These are phyloP conservation scores for Ustilago cynodontis DNA, from an alignment of 1,284 basidiomycete genomes.

Conservation along the genomic window DNA sequence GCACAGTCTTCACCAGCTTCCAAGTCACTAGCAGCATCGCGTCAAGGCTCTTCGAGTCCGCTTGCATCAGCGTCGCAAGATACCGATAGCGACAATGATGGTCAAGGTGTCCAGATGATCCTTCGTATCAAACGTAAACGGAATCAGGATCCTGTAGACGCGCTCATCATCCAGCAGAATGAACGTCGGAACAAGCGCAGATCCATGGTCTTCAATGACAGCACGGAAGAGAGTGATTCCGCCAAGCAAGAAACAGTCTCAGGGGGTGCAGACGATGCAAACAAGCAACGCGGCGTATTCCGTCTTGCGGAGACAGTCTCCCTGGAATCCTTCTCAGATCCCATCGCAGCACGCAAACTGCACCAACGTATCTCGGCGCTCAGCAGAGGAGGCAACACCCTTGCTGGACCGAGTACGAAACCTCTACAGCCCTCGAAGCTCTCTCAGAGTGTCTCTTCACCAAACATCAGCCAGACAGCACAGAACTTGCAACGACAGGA, in stretches of 20 bases:
- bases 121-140: conserved; percentile 66
- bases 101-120: conserved; percentile 42
- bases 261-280: neutral
- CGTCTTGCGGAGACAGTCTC: conserved; percentile 62
- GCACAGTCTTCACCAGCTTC: conserved; percentile 28
- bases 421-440: conserved; percentile 37
- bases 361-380: conserved; percentile 51
- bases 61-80: conserved; percentile 19
- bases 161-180: conserved; percentile 57
- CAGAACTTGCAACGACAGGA: neutral
- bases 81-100: conserved; percentile 25
- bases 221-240: conserved; percentile 1
- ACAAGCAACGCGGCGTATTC: conserved; percentile 53
- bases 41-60: conserved; percentile 32
- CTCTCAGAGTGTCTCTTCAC: conserved; percentile 39
- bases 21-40: conserved; percentile 15
- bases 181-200: conserved; percentile 40
- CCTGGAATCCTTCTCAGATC: conserved; percentile 53
- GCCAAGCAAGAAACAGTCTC: neutral
- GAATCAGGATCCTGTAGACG: conserved; percentile 61
- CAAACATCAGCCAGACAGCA: conserved; percentile 24
- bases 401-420: conserved; percentile 27
- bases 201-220: conserved; percentile 19
- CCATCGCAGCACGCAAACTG: conserved; percentile 36
- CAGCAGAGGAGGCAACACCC: conserved; percentile 10